Base-by-base conservation (phyloP, 768 basidiomycete genomes). In the Amanita phalloides region DNA sequence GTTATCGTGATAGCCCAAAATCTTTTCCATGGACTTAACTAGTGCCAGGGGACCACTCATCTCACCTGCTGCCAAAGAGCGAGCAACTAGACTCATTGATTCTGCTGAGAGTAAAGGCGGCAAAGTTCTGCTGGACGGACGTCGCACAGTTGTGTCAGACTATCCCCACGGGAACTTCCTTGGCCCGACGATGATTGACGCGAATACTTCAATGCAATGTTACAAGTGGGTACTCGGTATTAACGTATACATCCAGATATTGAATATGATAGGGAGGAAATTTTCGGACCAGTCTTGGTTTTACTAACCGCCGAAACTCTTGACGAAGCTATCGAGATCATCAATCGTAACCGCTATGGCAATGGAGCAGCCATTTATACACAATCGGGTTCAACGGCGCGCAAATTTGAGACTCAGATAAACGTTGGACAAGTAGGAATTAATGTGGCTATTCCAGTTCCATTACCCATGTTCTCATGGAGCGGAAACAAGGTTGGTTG, bases 331-430 rank as follows among this genome's bases (percentile, higher is more conserved):
- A 75, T 97, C 54, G 78, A 81, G 39, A 82, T 95, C 55, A 84
- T 98, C 67, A 98, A 98, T 69, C 68, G 73, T 55, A 97, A 96
- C 69, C 74, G 68, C 57, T 98, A 96, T 64, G 88, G 95, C 6
- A 98, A 98, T 59, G 95, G 95, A 28, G 81, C 93, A 28, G 89
- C 92, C 20, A 90, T 96, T 63, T 98, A 97, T 66, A 99, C 95
- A 20, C 90, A 96, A 68, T 90, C 86, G 11, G 96, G 95, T 13
- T 90, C 95, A 32, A 91, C 92, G 6, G 95, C 93, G 14, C 81
- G 95, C 51, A 90, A 87, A 66, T 99, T 96, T 56, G 95, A 98
- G 69, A 73, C 72, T 10, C 76, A 83, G 43, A 82, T 95, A 49
- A 89, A 97, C 57, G 83, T 91, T 48, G 93, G 93, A 21, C 92